Conservation (phyloP, 176 grass and related monocot genomes). For the Urochloa ruziziensis region DNA sequence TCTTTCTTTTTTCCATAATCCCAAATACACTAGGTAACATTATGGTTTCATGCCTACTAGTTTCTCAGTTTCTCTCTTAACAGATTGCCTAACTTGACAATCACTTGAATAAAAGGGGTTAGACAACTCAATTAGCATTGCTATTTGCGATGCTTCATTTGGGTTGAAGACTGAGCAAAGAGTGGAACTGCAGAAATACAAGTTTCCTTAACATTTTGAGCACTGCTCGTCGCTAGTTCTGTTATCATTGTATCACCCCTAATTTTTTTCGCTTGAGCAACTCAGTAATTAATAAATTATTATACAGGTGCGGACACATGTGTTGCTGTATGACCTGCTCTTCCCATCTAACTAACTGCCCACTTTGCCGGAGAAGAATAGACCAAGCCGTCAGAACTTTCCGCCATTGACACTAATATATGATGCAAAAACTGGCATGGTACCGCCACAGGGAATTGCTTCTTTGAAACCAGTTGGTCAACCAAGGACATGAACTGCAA, state of each 20-base stretch:
- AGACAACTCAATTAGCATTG: not conserved
- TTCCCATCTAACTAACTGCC: slow-evolving; percentile 75
- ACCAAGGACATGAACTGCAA: not conserved
- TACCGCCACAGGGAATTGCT: not conserved
- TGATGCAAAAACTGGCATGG: not conserved
- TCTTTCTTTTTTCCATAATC: not conserved
- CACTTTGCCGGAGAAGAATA: slow-evolving; percentile 90
- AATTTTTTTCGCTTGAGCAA: not conserved
- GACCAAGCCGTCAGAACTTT: slow-evolving; percentile 87
- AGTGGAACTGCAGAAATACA: not conserved
- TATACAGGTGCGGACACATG: slow-evolving; percentile 96
- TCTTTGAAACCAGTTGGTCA: not conserved
- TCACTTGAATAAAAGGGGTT: not conserved
- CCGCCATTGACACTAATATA: slow-evolving; percentile 49
- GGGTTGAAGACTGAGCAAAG: slow-evolving; percentile 2
- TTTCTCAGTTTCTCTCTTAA: not conserved
- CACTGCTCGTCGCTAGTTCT: not conserved
- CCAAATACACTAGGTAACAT: not conserved
- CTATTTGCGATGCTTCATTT: not conserved
- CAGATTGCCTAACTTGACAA: not conserved
- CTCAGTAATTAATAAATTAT: not conserved
- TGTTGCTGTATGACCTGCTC: slow-evolving; percentile 89
- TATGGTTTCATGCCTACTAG: not conserved
- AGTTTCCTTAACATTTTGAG: not conserved
- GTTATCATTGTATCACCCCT: not conserved